Evolutionary conservation across 2,329 filamentous ascomycete species (phyloP), one percentile per base, ranked within the genome.

Genomic region (Dothidotthia symphoricarpi): DNA sequence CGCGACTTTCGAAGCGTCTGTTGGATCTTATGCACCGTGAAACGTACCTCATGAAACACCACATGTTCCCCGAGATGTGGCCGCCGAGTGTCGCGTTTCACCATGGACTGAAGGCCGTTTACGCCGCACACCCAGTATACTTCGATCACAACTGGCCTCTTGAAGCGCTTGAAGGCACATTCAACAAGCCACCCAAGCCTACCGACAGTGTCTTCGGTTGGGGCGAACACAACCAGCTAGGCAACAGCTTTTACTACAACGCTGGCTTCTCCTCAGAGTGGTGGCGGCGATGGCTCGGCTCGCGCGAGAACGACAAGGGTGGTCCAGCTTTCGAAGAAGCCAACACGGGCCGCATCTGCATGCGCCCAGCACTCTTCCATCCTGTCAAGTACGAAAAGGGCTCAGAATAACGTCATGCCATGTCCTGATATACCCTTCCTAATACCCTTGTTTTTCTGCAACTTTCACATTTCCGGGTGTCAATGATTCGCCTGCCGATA

Each of bases 11-110:
- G 12, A 84, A 82, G 59, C 77, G 76, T 17, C 73, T 91, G 2
- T 72, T 91, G 24, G 77, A 87, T 50, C 76, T 82, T 45, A 90
- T 90, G 85, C 85, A 91, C 58, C 75, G 80, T 24, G 87, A 90
- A 63, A 86, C 86, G 36, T 73, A 84, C 47, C 75, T 78, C 11
- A 83, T 85, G 47, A 84, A 85, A 55, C 85, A 88, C 58, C 69
- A 71, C 57, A 81, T 90, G 54, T 85, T 83, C 41, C 86, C 85
- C 0, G 86, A 91, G 61, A 89, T 91, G 85, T 85, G 82, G 43
- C 81, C 85, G 1, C 82, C 85, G 38, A 84, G 84, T 0, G 78
- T 84, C 16, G 81, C 85, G 0, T 74, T 91, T 13, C 78, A 88
- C 46, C 85, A 93, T 60, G 86, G 87, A 5, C 72, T 90, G 32